phyloP scores from a whole-genome alignment of 257 asterid species.

The Ophiorrhiza pumila region DNA sequence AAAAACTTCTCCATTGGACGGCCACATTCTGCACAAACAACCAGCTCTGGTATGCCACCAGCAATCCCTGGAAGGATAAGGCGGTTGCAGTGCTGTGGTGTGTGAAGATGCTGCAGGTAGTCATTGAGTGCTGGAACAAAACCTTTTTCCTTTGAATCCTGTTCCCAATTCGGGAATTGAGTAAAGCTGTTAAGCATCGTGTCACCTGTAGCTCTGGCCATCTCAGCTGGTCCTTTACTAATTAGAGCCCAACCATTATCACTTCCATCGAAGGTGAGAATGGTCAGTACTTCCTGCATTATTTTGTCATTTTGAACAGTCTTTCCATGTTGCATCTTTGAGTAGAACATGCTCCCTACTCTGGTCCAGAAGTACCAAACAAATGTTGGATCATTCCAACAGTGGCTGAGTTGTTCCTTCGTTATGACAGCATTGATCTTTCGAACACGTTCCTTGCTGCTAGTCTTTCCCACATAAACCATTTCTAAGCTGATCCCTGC shows the following conservation, averaged over 20 bases:
- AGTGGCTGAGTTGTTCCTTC: slow-evolving; percentile 33
- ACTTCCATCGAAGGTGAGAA: slow-evolving; percentile 54
- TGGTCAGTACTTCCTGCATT: slow-evolving; percentile 52
- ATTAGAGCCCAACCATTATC: slow-evolving; percentile 80
- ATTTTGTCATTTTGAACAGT: slow-evolving; percentile 43
- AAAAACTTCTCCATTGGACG: slow-evolving; percentile 69
- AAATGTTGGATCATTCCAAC: slow-evolving; percentile 44
- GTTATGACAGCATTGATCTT: slow-evolving; percentile 31
- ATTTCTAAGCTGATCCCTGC: slow-evolving; percentile 47
- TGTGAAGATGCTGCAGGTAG: slow-evolving; percentile 41
- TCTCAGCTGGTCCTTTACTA: slow-evolving; percentile 47
- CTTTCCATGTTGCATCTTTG: slow-evolving; percentile 53
- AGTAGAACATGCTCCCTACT: slow-evolving; percentile 76
- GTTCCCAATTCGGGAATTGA: slow-evolving; percentile 48
- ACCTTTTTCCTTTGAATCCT: slow-evolving; percentile 35
- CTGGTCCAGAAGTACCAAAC: slow-evolving; percentile 79
- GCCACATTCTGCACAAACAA: slow-evolving; percentile 74
- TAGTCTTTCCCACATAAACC: slow-evolving; percentile 62
- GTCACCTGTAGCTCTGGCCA: slow-evolving; percentile 62
- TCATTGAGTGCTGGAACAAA: slow-evolving; percentile 53
- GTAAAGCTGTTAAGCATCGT: slow-evolving; percentile 33
- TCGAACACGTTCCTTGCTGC: slow-evolving; percentile 36
- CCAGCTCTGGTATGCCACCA: slow-evolving; percentile 68
- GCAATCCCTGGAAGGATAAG: slow-evolving; percentile 64
- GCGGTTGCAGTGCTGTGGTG: slow-evolving; percentile 64